These are phyloP conservation scores for Ophiocordyceps camponoti-floridani DNA, from an alignment of 2,329 filamentous ascomycete species.

Conservation along the genomic window DNA sequence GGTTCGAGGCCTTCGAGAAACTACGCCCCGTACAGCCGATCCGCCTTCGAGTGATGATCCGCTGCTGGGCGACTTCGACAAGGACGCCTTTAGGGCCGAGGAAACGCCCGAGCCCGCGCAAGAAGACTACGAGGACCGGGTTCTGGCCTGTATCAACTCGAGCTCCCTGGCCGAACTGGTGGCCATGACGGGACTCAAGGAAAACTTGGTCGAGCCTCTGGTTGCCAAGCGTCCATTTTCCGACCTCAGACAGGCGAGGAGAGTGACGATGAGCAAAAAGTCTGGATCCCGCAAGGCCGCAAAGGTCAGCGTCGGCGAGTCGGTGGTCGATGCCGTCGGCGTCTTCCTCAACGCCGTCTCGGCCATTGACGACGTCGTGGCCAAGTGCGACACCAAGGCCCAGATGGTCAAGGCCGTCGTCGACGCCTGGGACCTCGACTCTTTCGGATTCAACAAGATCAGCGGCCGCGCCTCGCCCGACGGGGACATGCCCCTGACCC, in stretches of 20 bases:
- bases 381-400: slow-evolving; percentile 55
- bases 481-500: slow-evolving; percentile 22
- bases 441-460: slow-evolving; percentile 22
- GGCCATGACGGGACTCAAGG: slow-evolving; percentile 62
- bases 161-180: slow-evolving; percentile 60
- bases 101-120: slow-evolving; percentile 10
- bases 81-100: slow-evolving; percentile 21
- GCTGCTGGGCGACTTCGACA: slow-evolving; percentile 19
- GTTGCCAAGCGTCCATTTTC: slow-evolving; percentile 60
- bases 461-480: slow-evolving; percentile 12
- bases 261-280: slow-evolving; percentile 37
- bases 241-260: slow-evolving; percentile 45
- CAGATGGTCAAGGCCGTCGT: slow-evolving; percentile 31
- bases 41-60: slow-evolving; percentile 16
- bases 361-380: slow-evolving; percentile 68
- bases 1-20: slow-evolving; percentile 16
- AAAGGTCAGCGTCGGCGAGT: slow-evolving; percentile 31
- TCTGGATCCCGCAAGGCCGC: slow-evolving; percentile 25
- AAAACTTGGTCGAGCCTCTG: slow-evolving; percentile 50
- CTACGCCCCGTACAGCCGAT: slow-evolving; percentile 5
- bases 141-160: slow-evolving; percentile 70
- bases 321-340: slow-evolving; percentile 33
- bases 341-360: slow-evolving; percentile 67
- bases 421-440: slow-evolving; percentile 29
- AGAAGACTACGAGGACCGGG: slow-evolving; percentile 16